Evolutionary conservation across 2,329 filamentous ascomycete species (phyloP), one percentile per base, ranked within the genome.

Genomic region (Curvularia spicifera): DNA sequence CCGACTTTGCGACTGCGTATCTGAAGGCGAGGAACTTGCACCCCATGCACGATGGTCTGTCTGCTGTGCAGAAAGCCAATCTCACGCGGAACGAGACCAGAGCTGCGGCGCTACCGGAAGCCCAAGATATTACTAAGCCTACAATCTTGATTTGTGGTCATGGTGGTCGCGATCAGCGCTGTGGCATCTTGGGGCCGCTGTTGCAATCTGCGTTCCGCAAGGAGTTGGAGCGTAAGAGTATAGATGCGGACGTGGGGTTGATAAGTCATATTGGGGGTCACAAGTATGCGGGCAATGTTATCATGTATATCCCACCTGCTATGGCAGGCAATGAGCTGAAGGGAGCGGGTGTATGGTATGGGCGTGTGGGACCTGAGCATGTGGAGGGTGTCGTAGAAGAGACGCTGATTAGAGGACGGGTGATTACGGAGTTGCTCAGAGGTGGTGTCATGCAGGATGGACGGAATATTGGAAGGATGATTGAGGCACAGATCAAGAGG

Each of bases 201-300:
- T 80, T 98, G 13, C 81, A 86, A 65, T 77, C 78, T 0, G 89
- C 93, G 67, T 98, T 98, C 66, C 83, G 87, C 65, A 77, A 75
- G 8, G 83, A 86, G 67, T 74, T 93, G 5, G 76, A 76, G 2
- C 75, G 72, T 4, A 77, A 79, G 18, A 85, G 84, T 0, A 74
- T 83, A 4, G 72, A 78, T 0, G 89, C 87, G 1, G 80, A 87
- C 47, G 84, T 93, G 0, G 91, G 86, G 0, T 70, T 89, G 53
- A 90, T 93, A 54, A 91, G 88, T 60, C 91, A 96, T 69, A 88
- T 96, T 52, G 91, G 91, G 0, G 91, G 91, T 0, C 91, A 96
- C 77, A 93, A 93, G 74, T 94, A 89, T 73, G 91, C 91, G 0
- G 91, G 91, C 1, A 96, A 96, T 74, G 85, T 94, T 35, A 92